Base-by-base conservation (phyloP, 305 asterid species). In the Stenogyne calaminthoides region DNA sequence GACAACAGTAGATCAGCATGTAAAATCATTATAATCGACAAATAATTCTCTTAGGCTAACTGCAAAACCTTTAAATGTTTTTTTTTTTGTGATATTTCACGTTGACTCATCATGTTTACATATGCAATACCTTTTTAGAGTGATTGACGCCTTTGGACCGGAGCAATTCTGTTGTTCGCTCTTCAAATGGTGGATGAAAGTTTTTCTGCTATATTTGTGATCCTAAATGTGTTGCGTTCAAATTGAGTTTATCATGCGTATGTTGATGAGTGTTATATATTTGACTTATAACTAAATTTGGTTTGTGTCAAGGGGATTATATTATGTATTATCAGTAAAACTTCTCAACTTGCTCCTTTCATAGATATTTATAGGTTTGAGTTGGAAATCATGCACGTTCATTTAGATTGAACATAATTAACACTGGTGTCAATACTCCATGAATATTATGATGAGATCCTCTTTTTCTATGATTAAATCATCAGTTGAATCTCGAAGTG, bases 401-500 rank as follows among this genome's bases (percentile, higher is more conserved):
- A 5, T 36, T 54, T 9, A 40, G 64, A 42, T 58, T 73, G 19
- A 22, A 22, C 63, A 39, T 61, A 19, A 37, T n/a, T 12, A 52
- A 25, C 15, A 22, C 36, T 42, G 54, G 51, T 25, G 59, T 25
- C 27, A n/a, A 20, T 51, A 34, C 60, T 22, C 19, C 44, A 47
- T 11, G 9, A 34, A 16, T 25, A 9, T 61, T 54, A 19, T 32
- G 36, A 32, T 25, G 29, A 25, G 29, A 25, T 25, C 29, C 29
- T 25, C 2, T 25, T 25, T 25, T 22, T 2, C 3, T 25, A 25
- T 25, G 29, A 25, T 25, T 57, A 62, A 52, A 70, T 67, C 84
- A 69, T 61, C 91, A 93, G 97, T 88, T 74, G 92, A 87, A 79
- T 86, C 87, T 62, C 95, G 87, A 80, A 73, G 73, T 59, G 85